phyloP scores from a whole-genome alignment of 2,329 filamentous ascomycete genomes.

The Lachnellula arida region DNA sequence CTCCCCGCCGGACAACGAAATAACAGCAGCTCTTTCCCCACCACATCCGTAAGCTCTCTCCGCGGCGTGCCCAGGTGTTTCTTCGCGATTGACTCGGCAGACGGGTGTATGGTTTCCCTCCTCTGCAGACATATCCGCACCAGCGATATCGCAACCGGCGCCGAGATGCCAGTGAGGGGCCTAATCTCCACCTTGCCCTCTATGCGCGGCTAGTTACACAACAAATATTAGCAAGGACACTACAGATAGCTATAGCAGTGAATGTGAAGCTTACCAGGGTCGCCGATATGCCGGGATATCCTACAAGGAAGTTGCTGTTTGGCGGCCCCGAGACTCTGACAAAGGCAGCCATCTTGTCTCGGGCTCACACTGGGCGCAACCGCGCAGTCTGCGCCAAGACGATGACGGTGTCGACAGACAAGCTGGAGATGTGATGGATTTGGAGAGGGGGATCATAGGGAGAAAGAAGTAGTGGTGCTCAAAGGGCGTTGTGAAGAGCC shows the following conservation, averaged over 20 bases:
- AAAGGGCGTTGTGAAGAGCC: not conserved
- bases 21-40: constrained; percentile 91
- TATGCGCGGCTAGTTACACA: constrained; percentile 72
- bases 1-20: constrained; percentile 81
- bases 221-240: constrained; percentile 20
- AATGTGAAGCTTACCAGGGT: constrained; percentile 70
- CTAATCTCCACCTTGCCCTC: constrained; percentile 97
- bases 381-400: constrained; percentile 28
- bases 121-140: constrained; percentile 92
- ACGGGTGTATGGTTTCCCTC: constrained; percentile 92
- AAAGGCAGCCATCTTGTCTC: constrained; percentile 62
- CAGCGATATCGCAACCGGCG: constrained; percentile 84
- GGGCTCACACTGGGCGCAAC: constrained; percentile 29
- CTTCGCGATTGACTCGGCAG: constrained; percentile 89
- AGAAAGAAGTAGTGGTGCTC: not conserved
- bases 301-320: constrained; percentile 94
- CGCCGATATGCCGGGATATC: constrained; percentile 96
- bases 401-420: constrained; percentile 21
- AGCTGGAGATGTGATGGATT: constrained; percentile 4
- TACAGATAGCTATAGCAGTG: constrained; percentile 1
- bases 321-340: constrained; percentile 96
- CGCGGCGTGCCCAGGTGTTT: constrained; percentile 85
- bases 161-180: constrained; percentile 77
- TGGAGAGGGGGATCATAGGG: constrained; percentile 19
- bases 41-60: constrained; percentile 85